These are phyloP conservation scores for Colletotrichum abscissum DNA, from an alignment of 2,329 filamentous ascomycete species.

Conservation along the genomic window DNA sequence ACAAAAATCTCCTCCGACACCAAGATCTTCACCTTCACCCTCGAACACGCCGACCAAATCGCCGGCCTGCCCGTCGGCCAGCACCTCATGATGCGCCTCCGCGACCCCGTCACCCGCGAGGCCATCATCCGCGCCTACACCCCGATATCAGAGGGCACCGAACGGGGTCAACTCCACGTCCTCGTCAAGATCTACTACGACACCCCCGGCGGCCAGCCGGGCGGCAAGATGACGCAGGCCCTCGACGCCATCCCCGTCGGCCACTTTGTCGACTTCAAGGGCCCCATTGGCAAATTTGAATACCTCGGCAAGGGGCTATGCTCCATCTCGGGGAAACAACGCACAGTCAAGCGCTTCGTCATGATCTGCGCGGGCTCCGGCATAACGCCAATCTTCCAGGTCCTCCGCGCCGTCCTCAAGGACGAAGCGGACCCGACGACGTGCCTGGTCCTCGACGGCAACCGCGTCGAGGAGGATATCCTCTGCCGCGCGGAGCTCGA, in stretches of 20 bases:
- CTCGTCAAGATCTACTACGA: conserved; percentile 87
- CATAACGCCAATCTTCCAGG: conserved; percentile 91
- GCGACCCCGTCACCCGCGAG: conserved; percentile 76
- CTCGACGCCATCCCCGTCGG: conserved; percentile 79
- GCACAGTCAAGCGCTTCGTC: conserved; percentile 74
- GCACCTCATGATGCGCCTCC: conserved; percentile 86
- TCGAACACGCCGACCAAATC: conserved; percentile 76
- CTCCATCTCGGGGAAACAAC: conserved; percentile 65
- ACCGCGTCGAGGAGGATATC: conserved; percentile 83
- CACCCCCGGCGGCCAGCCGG: conserved; percentile 59
- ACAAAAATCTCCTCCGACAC: conserved; percentile 80
- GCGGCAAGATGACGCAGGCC: conserved; percentile 85
- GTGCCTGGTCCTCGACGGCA: conserved; percentile 83
- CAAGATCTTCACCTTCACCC: conserved; percentile 82
- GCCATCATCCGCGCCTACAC: conserved; percentile 89
- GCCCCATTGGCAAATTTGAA: conserved; percentile 86
- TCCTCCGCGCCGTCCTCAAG: conserved; percentile 78
- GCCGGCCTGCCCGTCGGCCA: conserved; percentile 87
- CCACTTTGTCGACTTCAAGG: conserved; percentile 84
- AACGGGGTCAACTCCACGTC: conserved; percentile 75
- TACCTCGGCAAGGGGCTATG: conserved; percentile 78
- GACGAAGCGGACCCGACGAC: conserved; percentile 71
- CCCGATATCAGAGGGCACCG: conserved; percentile 74
- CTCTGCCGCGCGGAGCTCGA: conserved; percentile 81
- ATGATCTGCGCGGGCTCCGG: conserved; percentile 94